These are phyloP conservation scores for Xylariaceae sp. DNA, from an alignment of 2,329 filamentous ascomycete species.

Conservation along the genomic window DNA sequence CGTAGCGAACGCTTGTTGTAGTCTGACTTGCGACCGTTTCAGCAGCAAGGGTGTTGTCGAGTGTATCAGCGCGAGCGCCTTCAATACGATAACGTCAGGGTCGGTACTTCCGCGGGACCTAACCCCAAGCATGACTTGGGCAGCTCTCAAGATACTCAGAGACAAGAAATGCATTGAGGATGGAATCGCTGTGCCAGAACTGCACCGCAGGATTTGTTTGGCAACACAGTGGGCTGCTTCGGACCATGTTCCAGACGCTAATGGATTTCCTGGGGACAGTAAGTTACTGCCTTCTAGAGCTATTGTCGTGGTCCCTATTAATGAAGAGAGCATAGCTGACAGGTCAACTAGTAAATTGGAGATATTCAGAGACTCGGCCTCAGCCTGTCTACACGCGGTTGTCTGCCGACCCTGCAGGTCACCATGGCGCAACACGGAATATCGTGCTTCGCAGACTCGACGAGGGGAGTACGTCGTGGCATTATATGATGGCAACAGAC, in stretches of 20 bases:
- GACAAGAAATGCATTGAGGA: slow-evolving; percentile 3
- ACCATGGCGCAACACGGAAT: slow-evolving; percentile 1
- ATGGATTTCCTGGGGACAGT: neutral
- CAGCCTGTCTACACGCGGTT: slow-evolving; percentile 14
- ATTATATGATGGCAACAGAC: neutral
- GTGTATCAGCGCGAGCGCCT: slow-evolving; percentile 11
- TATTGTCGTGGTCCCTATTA: no score
- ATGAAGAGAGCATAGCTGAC: neutral
- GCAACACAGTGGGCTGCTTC: slow-evolving; percentile 4
- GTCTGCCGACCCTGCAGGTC: slow-evolving; percentile 3
- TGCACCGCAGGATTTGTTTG: slow-evolving; percentile 11
- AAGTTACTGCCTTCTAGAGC: neutral
- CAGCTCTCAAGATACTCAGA: slow-evolving; percentile 1
- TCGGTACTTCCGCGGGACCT: neutral
- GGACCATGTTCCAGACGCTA: neutral
- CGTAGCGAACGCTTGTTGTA: slow-evolving; percentile 4
- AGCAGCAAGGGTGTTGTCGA: slow-evolving; percentile 9
- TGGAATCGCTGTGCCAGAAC: slow-evolving; percentile 9
- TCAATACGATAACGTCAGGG: slow-evolving; percentile 1
- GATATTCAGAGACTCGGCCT: neutral
- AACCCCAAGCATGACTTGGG: slow-evolving; percentile 11
- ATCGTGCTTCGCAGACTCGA: slow-evolving; percentile 6
- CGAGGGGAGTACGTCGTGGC: neutral
- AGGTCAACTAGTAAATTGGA: neutral
- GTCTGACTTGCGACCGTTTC: slow-evolving; percentile 9